phyloP scores from a whole-genome alignment of 768 basidiomycete genomes.

The Postia placenta region DNA sequence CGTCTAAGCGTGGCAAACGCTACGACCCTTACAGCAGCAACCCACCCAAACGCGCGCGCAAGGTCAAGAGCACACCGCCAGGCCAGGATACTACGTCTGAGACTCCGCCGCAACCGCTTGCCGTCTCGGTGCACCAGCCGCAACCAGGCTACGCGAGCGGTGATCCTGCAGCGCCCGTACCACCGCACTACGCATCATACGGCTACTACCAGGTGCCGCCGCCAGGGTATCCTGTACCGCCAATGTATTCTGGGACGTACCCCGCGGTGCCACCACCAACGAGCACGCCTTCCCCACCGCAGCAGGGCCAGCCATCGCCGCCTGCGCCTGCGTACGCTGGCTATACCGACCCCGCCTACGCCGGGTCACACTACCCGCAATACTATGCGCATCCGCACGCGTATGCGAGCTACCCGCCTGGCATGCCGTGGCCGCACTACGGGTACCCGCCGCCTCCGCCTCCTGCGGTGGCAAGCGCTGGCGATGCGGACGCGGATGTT shows the following conservation, averaged over 20 bases:
- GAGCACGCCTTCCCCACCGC: not conserved
- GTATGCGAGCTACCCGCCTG: conserved; percentile 8
- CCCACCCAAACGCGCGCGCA: conserved; percentile 17
- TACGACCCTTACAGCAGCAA: conserved; percentile 27
- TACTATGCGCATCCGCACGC: conserved; percentile 5
- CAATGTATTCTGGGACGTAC: conserved; percentile 12
- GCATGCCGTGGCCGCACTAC: conserved; percentile 11
- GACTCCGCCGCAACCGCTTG: conserved; percentile 6
- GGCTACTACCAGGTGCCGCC: conserved; percentile 14
- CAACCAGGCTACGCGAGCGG: conserved; percentile 10
- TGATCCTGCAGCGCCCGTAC: not conserved
- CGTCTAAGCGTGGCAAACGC: conserved; percentile 24
- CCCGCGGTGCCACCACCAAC: conserved; percentile 6
- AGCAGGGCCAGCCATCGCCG: conserved; percentile 9
- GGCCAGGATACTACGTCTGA: conserved; percentile 14
- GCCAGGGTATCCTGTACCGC: conserved; percentile 7
- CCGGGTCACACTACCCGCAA: conserved; percentile 1
- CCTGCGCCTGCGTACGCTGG: not conserved
- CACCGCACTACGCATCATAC: conserved; percentile 13
- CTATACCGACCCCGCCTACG: not conserved
- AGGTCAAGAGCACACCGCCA: conserved; percentile 16
- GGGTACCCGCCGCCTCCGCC: conserved; percentile 9
- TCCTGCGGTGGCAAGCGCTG: conserved; percentile 1
- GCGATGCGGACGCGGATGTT: conserved; percentile 2
- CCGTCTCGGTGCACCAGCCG: conserved; percentile 9